Base-by-base conservation (phyloP, 2,329 filamentous ascomycete genomes). In the Alternaria atra region DNA sequence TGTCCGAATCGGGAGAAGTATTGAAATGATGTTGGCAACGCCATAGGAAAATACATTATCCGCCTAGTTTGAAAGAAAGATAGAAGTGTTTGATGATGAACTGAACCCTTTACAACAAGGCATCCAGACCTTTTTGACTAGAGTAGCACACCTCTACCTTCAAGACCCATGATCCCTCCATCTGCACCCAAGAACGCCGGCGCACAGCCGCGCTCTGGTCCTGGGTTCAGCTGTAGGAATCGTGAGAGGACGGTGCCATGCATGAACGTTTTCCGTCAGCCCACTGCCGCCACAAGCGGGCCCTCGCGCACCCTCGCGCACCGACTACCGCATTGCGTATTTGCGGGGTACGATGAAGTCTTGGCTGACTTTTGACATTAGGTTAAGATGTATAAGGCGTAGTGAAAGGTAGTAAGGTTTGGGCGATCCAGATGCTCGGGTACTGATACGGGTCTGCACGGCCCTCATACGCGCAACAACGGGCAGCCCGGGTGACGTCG, bases 1-100 rank as follows among this genome's bases (percentile, higher is more conserved):
- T 76, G 72, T 37, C 66, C 68, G 44, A 66, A 66, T 20, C 67
- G 65, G 23, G 67, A 52, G 48, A 64, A 67, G 62, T 57, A 67
- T 27, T 61, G 64, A 10, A 59, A 35, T 17, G 57, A 37, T 40
- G 53, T 42, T 30, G 64, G 52, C 25, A 55, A 59, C 59, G 65
- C 63, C 70, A 70, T 70, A 12, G 52, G 62, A 46, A 71, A 55
- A 51, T 60, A 62, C 63, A 67, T 69, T 52, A 55, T 47, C 40
- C 34, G 52, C 30, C 51, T 9, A 20, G 37, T 54, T 47, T 55
- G 58, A 29, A 6, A 29, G 32, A 12, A 55, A 40, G 10, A 46
- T 29, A 40, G 40, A 13, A 30, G 30, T 48, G 47, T 23, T 15
- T 47, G 47, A 58, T 52, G 48, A 39, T 44, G 30, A 34, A 44